Evolutionary conservation across 345 rosid species (phyloP).

Genomic region (Brassica cretica): DNA sequence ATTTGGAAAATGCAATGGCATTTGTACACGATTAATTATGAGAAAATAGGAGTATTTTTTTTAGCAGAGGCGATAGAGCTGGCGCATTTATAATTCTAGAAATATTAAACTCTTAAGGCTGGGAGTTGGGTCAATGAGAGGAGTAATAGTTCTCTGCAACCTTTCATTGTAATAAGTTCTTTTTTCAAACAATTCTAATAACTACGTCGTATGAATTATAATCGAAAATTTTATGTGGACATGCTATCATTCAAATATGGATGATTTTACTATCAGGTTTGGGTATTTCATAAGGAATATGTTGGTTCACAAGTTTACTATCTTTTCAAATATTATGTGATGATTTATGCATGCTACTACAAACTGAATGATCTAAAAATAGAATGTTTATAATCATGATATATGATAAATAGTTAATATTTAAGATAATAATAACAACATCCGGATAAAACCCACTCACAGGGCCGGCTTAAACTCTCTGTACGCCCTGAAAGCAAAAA

Average conservation of each 20-base stretch:
- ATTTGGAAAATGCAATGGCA: slow-evolving; percentile 13
- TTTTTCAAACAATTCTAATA: not conserved
- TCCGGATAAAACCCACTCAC: slow-evolving; percentile 60
- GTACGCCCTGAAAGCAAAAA: too few species aligned
- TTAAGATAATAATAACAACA: slow-evolving; percentile 71
- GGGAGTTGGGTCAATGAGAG: slow-evolving; percentile 22
- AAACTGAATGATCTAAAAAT: not conserved
- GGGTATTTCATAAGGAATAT: not conserved
- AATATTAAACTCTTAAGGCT: slow-evolving; percentile 28
- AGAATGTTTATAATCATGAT: not conserved
- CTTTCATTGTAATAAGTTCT: slow-evolving; percentile 13
- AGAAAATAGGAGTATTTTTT: not conserved
- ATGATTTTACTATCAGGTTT: not conserved
- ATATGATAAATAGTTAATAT: slow-evolving; percentile 35
- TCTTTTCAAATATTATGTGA: not conserved
- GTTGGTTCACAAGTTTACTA: not conserved
- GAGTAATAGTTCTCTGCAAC: slow-evolving; percentile 9
- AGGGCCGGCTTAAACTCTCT: too few species aligned
- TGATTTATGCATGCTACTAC: not conserved
- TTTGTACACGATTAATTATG: not conserved
- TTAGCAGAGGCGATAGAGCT: slow-evolving; percentile 8
- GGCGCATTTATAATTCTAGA: slow-evolving; percentile 21
- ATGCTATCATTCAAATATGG: not conserved
- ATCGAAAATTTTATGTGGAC: not conserved
- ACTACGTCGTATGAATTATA: not conserved